Evolutionary conservation across 208 protist species (phyloP).

Genomic region (Crithidia thermophila): DNA sequence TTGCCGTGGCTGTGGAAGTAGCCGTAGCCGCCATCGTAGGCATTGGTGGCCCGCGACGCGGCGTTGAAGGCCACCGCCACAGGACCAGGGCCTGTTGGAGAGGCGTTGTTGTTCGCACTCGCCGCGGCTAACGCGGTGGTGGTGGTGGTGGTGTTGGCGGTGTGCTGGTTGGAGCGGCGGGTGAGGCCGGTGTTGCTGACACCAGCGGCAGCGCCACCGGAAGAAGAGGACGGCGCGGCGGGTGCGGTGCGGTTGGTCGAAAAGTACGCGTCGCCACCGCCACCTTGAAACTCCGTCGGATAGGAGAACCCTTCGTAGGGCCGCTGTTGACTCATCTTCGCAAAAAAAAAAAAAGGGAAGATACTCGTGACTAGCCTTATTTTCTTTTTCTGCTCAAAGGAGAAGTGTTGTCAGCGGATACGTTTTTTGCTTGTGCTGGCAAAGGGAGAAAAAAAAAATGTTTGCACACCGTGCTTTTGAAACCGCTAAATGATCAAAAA

Average conservation of each 20-base stretch:
- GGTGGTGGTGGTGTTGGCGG: background rate
- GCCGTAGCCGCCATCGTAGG: slow-evolving; percentile 33
- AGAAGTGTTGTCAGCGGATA: too few relatives aligned
- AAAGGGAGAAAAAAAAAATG: slow-evolving; percentile 2
- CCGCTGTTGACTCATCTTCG: slow-evolving; percentile 20
- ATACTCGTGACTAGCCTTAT: background rate
- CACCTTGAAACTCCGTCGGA: slow-evolving; percentile 27
- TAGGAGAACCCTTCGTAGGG: slow-evolving; percentile 27
- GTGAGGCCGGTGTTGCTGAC: slow-evolving; percentile 32
- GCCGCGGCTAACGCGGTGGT: background rate
- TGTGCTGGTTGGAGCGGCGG: slow-evolving; percentile 28
- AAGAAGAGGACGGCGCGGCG: slow-evolving; percentile 6
- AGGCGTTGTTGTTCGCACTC: slow-evolving; percentile 1
- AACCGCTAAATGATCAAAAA: background rate
- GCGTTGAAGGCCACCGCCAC: slow-evolving; percentile 10
- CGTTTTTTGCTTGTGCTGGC: too few relatives aligned
- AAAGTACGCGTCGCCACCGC: slow-evolving; percentile 22
- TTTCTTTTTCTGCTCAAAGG: background rate
- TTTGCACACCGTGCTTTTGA: background rate
- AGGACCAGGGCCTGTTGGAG: background rate
- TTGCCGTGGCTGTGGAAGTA: slow-evolving; percentile 51
- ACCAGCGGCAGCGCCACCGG: background rate
- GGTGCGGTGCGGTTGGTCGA: background rate
- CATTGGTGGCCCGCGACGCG: background rate
- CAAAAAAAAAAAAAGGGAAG: too few relatives aligned